Evolutionary conservation across 352 stramenopile species (phyloP).

Genomic region (Globisporangium polare): DNA sequence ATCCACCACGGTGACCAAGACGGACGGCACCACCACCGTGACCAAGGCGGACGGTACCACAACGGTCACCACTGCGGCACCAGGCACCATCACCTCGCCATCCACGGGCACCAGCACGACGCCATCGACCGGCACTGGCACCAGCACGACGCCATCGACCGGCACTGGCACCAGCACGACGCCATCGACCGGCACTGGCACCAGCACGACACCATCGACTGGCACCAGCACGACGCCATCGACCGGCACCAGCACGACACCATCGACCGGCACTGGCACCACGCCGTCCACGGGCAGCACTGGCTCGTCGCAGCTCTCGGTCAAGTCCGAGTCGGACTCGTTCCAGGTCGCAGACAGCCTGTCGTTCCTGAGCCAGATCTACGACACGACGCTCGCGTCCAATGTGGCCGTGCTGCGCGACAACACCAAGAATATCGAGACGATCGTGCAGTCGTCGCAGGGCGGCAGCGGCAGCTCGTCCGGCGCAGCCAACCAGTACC

Average conservation of each 20-base stretch:
- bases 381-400: conserved; percentile 41
- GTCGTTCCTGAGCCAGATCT: conserved; percentile 46
- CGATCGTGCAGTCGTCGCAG: conserved; percentile 55
- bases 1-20: conserved; percentile 4
- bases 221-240: conserved; percentile 9
- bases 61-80: not conserved
- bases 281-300: conserved; percentile 10
- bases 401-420: conserved; percentile 44
- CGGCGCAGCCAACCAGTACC: conserved; percentile 30
- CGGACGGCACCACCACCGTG: conserved; percentile 4
- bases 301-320: conserved; percentile 12
- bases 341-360: conserved; percentile 27
- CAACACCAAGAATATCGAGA: conserved; percentile 48
- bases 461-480: conserved; percentile 19
- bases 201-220: conserved; percentile 4
- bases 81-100: not conserved
- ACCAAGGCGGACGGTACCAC: conserved; percentile 11
- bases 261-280: not conserved
- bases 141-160: conserved; percentile 6
- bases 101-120: conserved; percentile 5
- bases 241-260: conserved; percentile 2
- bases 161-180: conserved; percentile 2
- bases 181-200: not conserved
- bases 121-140: not conserved
- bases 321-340: conserved; percentile 16